Conservation (phyloP, 2,329 filamentous ascomycete species). For the Fusarium anguioides region DNA sequence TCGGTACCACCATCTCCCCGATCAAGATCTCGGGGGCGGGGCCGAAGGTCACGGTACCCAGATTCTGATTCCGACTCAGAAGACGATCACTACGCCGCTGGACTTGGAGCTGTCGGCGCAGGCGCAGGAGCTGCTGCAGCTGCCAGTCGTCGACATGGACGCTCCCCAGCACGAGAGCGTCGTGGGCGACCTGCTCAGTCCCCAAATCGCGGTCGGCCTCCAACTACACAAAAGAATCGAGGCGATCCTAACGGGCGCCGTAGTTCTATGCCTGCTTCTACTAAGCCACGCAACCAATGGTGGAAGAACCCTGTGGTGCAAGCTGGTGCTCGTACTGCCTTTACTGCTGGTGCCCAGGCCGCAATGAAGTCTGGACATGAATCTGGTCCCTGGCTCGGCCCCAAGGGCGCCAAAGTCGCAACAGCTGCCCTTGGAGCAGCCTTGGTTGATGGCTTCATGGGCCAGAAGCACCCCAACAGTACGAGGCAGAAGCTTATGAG, state of each 20-base stretch:
- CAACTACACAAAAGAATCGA: slow-evolving; percentile 30
- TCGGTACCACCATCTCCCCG: slow-evolving; percentile 25
- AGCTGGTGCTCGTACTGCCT: slow-evolving; percentile 58
- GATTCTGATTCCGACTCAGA: slow-evolving; percentile 36
- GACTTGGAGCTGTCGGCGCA: slow-evolving; percentile 6
- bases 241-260: slow-evolving; percentile 41
- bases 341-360: slow-evolving; percentile 61
- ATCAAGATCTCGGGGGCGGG: slow-evolving; percentile 29
- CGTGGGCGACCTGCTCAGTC: slow-evolving; percentile 26
- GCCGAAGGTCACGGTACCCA: slow-evolving; percentile 18
- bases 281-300: slow-evolving; percentile 45
- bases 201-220: slow-evolving; percentile 42
- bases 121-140: slow-evolving; percentile 19
- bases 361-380: slow-evolving; percentile 60
- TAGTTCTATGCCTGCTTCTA: slow-evolving; percentile 50
- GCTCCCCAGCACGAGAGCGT: slow-evolving; percentile 40
- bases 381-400: slow-evolving; percentile 58
- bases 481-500: slow-evolving; percentile 43
- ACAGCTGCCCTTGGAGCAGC: slow-evolving; percentile 62
- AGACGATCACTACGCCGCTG: slow-evolving; percentile 22
- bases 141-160: slow-evolving; percentile 32
- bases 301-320: slow-evolving; percentile 54
- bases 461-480: slow-evolving; percentile 48
- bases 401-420: slow-evolving; percentile 61
- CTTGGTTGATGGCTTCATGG: slow-evolving; percentile 59